Percentiles rank a stretch among this genome's conserved stretches.
Evolutionary conservation across 2,329 filamentous ascomycete species (phyloP).

Genomic region (Xylariaceae sp.): DNA sequence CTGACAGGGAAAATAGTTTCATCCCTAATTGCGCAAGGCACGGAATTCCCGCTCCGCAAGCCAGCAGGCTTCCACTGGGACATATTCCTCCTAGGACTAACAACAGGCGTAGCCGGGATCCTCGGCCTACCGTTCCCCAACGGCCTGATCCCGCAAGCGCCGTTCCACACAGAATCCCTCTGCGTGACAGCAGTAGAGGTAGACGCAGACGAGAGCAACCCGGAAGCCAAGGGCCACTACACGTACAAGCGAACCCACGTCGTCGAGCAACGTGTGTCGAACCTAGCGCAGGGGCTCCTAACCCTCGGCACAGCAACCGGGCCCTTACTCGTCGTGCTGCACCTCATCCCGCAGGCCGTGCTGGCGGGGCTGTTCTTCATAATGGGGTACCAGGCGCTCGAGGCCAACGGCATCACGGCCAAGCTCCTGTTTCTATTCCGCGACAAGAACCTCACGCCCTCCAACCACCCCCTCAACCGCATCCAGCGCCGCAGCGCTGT

Average conservation of each 20-base stretch:
- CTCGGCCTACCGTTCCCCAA: conserved; percentile 83
- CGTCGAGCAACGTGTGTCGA: conserved; percentile 80
- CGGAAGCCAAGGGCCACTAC: conserved; percentile 62
- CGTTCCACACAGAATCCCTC: conserved; percentile 80
- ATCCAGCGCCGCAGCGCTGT: conserved; percentile 69
- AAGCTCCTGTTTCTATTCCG: conserved; percentile 75
- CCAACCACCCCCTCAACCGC: conserved; percentile 64
- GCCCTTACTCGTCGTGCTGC: conserved; percentile 74
- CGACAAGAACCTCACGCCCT: conserved; percentile 67
- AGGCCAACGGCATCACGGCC: conserved; percentile 77
- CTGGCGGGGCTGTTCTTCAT: conserved; percentile 84
- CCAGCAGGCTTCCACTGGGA: conserved; percentile 89
- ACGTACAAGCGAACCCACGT: conserved; percentile 63
- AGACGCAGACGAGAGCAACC: conserved; percentile 60
- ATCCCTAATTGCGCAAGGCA: conserved; percentile 82
- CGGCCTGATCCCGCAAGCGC: conserved; percentile 82
- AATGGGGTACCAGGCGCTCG: conserved; percentile 81
- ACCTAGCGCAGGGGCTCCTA: conserved; percentile 77
- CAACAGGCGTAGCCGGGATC: conserved; percentile 76
- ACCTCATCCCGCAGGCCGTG: conserved; percentile 80
- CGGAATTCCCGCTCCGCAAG: conserved; percentile 80
- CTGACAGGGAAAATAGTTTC: conserved; percentile 62
- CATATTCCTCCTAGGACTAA: conserved; percentile 79
- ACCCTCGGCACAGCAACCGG: conserved; percentile 81
- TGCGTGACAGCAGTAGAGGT: conserved; percentile 68